Conservation (phyloP, 1,284 basidiomycete genomes). For the Apiotrichum gracile region DNA sequence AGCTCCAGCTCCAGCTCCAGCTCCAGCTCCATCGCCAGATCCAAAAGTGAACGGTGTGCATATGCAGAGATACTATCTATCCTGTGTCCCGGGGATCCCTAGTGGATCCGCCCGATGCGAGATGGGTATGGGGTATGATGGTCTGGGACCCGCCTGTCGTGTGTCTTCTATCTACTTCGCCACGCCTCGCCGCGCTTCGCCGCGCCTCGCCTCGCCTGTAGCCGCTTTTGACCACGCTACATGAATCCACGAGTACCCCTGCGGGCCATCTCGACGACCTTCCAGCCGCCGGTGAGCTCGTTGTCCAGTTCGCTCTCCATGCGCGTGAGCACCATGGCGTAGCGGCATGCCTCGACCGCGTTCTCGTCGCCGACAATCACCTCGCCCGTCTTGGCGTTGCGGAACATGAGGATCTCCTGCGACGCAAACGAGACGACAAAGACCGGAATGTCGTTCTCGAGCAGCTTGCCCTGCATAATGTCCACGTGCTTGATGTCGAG, state of each 20-base stretch:
- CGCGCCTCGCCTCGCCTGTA: too few species aligned
- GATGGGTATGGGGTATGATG: not conserved
- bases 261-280: conserved; percentile 66
- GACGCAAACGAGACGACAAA: conserved; percentile 91
- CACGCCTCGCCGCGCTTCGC: too few species aligned
- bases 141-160: too few species aligned
- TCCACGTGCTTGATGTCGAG: conserved; percentile 93
- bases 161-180: too few species aligned
- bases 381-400: conserved; percentile 79
- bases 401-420: conserved; percentile 90
- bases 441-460: conserved; percentile 83
- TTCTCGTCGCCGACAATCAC: conserved; percentile 80
- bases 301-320: conserved; percentile 79
- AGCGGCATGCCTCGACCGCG: conserved; percentile 85
- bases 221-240: not conserved
- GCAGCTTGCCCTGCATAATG: conserved; percentile 66
- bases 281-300: conserved; percentile 96
- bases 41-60: not conserved
- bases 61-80: conserved; percentile 2
- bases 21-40: not conserved
- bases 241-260: conserved; percentile 26
- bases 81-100: not conserved
- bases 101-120: not conserved
- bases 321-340: conserved; percentile 86
- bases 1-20: too few species aligned